Base-by-base conservation (phyloP, 2,329 filamentous ascomycete genomes). In the Ophiostoma himal-ulmi region DNA sequence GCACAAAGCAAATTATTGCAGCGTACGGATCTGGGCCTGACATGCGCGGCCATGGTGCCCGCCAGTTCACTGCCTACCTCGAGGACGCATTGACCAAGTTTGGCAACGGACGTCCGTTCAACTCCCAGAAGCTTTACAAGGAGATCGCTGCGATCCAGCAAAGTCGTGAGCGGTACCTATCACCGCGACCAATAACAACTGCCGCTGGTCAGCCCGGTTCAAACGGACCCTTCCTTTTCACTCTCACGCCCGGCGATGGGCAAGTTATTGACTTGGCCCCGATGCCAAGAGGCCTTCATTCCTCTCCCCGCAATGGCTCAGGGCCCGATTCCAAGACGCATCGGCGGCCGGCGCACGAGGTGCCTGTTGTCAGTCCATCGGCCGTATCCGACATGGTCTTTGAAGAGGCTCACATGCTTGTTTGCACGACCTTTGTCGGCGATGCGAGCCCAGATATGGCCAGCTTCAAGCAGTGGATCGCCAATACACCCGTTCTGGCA, bases 361-460 rank as follows among this genome's bases (percentile, higher is more conserved):
- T 83, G 77, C 77, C 80, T 36, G 75, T 81, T 52, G 83, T 85
- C 72, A 81, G 83, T 44, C 81, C 82, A 8, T 81, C 81, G 22
- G 80, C 82, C 1, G 82, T 84, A 1, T 80, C 83, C 5, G 85
- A 87, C 73, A 78, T 89, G 26, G 84, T 83, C 11, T 88, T 90
- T 74, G 86, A 89, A 41, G 86, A 89, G 74, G 81, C 84, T 10
- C 82, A 88, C 73, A 85, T 89, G n/a, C 79, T 90, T 13, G 87
- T 89, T 1, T 89, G 88, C 76, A 90, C 88, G 0, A 89, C 87
- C 0, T 89, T 89, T 75, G 85, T 89, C 37, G 87, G 87, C 37
- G 87, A 89, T 74, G 85, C 87, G 3, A 89, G 85, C 74, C 82
- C 86, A 14, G 87, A 89, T 73, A 89, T 89, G 86, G 84, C 85